Conservation (phyloP, 768 basidiomycete genomes). For the Lentinula lateritia region DNA sequence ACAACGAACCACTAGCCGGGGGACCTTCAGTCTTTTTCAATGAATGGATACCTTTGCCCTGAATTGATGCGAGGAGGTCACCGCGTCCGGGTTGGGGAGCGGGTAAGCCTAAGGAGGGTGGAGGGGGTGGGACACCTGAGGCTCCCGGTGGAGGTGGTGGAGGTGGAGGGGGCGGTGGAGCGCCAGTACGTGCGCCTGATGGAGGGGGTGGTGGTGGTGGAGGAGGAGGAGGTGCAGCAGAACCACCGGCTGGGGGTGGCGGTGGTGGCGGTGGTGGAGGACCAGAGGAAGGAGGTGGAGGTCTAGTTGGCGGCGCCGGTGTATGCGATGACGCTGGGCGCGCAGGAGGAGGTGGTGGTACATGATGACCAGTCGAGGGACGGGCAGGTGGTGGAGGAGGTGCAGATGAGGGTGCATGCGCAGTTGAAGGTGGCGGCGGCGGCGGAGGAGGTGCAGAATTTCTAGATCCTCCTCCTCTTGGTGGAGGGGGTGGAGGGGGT, state of each 20-base stretch:
- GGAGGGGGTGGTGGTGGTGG: conserved; percentile 39
- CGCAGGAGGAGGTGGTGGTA: conserved; percentile 26
- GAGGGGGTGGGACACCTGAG: conserved; percentile 32
- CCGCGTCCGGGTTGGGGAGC: conserved; percentile 54
- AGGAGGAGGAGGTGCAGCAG: conserved; percentile 19
- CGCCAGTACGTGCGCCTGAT: conserved; percentile 23
- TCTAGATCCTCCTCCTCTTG: conserved; percentile 7
- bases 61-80: conserved; percentile 74
- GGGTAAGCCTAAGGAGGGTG: conserved; percentile 30
- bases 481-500: conserved; percentile 18
- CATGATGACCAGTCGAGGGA: conserved; percentile 34
- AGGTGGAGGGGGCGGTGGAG: conserved; percentile 38
- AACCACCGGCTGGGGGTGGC: conserved; percentile 21
- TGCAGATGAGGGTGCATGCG: conserved; percentile 25
- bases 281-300: conserved; percentile 19
- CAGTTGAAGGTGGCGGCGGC: conserved; percentile 34
- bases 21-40: conserved; percentile 55
- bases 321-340: conserved; percentile 23
- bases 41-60: conserved; percentile 69
- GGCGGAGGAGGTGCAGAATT: conserved; percentile 34
- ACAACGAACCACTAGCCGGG: conserved; percentile 20
- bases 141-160: conserved; percentile 35
- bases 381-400: conserved; percentile 28
- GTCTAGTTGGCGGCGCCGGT: conserved; percentile 35
- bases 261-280: conserved; percentile 28